phyloP scores from a whole-genome alignment of 2,329 filamentous ascomycete species.

The Ceratocystis harringtonii region DNA sequence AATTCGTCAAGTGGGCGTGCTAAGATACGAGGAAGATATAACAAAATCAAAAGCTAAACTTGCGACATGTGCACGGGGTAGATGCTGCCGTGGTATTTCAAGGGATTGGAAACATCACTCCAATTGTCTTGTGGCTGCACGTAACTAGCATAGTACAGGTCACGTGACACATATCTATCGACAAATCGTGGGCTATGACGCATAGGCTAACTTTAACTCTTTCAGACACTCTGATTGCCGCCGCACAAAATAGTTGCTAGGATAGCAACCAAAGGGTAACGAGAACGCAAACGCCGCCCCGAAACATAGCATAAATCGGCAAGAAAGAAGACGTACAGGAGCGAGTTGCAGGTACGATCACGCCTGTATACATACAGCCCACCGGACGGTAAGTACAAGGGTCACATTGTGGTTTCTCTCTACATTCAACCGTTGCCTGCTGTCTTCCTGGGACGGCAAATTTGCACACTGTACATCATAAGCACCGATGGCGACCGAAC shows the following conservation, averaged over 20 bases:
- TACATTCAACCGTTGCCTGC: too few relatives aligned
- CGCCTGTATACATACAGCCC: background rate
- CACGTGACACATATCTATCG: background rate
- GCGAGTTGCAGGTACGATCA: background rate
- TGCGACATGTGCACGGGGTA: too few relatives aligned
- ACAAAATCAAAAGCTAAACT: too few relatives aligned
- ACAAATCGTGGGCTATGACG: slow-evolving; percentile 11
- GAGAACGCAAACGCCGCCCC: background rate
- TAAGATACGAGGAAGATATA: too few relatives aligned
- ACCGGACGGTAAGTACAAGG: background rate
- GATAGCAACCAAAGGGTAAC: background rate
- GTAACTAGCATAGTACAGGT: background rate
- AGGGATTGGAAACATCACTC: background rate
- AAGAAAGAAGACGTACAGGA: background rate
- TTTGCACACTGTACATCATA: background rate
- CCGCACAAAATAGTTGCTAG: background rate
- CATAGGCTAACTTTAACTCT: background rate
- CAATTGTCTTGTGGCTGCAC: background rate
- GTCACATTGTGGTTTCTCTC: background rate
- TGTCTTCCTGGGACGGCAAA: too few relatives aligned
- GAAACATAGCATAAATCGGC: background rate
- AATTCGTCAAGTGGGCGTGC: too few relatives aligned
- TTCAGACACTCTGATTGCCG: background rate
- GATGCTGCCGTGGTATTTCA: background rate
- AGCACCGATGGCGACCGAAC: background rate